A percentile compares a stretch with the other conserved stretches of the same genome.
Conservation (phyloP, 2,329 filamentous ascomycete species). For the Meredithiella fracta region DNA sequence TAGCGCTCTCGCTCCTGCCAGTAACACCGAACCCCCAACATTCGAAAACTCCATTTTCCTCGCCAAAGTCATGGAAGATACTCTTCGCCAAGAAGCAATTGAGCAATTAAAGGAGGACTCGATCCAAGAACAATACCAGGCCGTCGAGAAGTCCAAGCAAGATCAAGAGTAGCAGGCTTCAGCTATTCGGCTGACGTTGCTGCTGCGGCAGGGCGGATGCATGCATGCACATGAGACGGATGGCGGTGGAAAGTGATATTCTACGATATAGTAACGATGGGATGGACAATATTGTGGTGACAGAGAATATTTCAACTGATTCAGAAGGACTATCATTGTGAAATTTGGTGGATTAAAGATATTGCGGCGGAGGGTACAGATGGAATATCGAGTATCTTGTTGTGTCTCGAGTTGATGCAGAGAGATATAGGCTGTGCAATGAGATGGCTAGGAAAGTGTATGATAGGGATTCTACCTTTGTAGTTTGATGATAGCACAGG, state of each 20-base stretch:
- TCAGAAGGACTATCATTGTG: too few relatives aligned
- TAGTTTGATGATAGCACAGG: too few relatives aligned
- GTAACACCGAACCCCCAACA: background rate
- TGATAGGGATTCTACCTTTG: background rate
- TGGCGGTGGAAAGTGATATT: background rate
- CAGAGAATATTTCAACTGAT: too few relatives aligned
- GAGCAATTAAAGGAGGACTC: background rate
- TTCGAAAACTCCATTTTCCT: constrained; percentile 1
- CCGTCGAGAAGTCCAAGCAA: background rate
- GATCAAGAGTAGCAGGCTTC: background rate
- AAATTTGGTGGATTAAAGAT: too few relatives aligned
- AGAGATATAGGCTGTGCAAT: background rate
- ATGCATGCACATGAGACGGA: background rate
- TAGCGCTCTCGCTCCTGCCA: background rate
- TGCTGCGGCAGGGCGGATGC: background rate
- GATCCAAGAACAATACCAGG: background rate
- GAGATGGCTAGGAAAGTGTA: background rate
- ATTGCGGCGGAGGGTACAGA: too few relatives aligned
- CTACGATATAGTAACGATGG: background rate
- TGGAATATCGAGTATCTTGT: background rate
- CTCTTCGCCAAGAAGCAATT: background rate
- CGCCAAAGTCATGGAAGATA: constrained; percentile 1
- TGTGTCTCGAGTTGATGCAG: background rate
- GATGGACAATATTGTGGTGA: too few relatives aligned
- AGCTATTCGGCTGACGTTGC: background rate